Percentiles rank a stretch among this genome's conserved stretches.
Conservation (phyloP, 106 monocot species). For the Chionographis japonica region DNA sequence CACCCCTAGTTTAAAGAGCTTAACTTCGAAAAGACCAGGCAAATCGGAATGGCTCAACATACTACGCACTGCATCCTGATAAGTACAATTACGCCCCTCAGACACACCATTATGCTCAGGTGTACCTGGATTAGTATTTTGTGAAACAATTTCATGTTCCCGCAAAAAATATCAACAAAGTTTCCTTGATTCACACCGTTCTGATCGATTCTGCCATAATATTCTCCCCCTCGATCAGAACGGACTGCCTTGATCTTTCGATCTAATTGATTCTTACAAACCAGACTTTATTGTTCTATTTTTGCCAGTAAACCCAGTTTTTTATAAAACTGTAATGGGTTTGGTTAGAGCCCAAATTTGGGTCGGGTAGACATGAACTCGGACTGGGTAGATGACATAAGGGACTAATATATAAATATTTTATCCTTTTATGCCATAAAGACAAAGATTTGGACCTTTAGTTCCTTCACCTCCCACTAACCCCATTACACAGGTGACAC, state of each 20-base stretch:
- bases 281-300: no score
- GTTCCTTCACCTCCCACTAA: no score
- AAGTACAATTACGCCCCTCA: neutral
- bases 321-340: no score
- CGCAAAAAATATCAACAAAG: neutral
- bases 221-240: constrained; percentile 5
- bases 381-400: no score
- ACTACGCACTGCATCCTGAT: neutral
- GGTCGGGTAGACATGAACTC: no score
- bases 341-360: no score
- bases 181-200: neutral
- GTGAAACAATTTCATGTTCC: neutral
- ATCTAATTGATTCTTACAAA: neutral
- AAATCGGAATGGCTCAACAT: neutral
- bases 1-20: neutral
- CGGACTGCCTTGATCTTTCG: neutral
- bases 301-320: no score
- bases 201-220: constrained; percentile 4
- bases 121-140: neutral
- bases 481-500: no score
- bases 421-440: no score
- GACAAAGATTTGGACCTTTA: no score
- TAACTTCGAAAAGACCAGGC: neutral
- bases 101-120: neutral
- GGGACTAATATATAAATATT: no score